phyloP scores from a whole-genome alignment of 2,329 filamentous ascomycete genomes.

The Dendrostoma leiphaemia region DNA sequence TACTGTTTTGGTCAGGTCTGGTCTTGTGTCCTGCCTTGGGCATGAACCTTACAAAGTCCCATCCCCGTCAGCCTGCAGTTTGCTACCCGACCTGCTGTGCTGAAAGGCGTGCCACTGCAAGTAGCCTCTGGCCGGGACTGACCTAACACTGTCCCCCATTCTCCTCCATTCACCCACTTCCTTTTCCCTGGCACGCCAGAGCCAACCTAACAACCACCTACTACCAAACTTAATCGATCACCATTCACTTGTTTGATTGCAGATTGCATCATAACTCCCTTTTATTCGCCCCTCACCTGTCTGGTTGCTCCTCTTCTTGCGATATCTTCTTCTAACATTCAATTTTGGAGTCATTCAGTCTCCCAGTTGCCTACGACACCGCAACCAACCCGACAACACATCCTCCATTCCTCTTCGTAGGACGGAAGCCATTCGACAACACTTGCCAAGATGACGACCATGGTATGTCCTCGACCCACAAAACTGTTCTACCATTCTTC shows the following conservation, averaged over 20 bases:
- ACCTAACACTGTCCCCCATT: too few relatives aligned
- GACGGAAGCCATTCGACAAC: constrained; percentile 17
- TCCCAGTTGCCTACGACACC: neutral
- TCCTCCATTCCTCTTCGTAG: constrained; percentile 16
- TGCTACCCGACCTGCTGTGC: neutral
- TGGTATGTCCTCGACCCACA: constrained; percentile 38
- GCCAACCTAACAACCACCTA: constrained; percentile 1
- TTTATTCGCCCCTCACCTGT: neutral
- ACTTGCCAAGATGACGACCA: constrained; percentile 46
- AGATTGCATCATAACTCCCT: constrained; percentile 18
- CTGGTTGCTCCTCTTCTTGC: neutral
- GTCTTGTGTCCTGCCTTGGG: too few relatives aligned
- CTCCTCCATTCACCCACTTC: neutral
- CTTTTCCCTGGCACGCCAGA: neutral
- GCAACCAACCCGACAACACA: constrained; percentile 4
- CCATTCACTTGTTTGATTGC: constrained; percentile 2
- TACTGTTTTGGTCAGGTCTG: too few relatives aligned
- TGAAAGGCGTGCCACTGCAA: neutral
- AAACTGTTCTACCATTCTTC: neutral
- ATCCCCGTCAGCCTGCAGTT: neutral
- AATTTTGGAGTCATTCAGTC: neutral
- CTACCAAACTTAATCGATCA: neutral
- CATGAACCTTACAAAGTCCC: neutral
- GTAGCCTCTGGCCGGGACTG: neutral
- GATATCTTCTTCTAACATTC: neutral